Conservation (phyloP, 202 grass and related monocot genomes). For the Eragrostis tef region DNA sequence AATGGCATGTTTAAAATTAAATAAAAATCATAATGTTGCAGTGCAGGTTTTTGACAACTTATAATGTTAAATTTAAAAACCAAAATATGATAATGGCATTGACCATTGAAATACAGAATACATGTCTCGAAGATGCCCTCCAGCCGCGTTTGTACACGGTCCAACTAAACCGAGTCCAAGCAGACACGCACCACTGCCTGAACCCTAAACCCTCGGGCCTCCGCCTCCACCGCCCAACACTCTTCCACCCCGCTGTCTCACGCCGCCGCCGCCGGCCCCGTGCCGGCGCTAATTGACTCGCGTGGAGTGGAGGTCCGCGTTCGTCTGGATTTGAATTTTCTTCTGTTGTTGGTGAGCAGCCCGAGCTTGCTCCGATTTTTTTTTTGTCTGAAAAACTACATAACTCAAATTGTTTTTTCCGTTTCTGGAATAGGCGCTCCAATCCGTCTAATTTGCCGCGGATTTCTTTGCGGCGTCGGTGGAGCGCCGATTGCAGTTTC, state of each 20-base stretch:
- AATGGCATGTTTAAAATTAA: no score
- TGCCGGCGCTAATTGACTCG: no score
- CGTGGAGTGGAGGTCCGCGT: no score
- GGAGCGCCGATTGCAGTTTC: conserved; percentile 1
- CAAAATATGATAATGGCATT: no score
- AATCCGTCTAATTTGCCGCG: background rate
- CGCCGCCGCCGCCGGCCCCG: no score
- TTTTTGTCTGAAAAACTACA: background rate
- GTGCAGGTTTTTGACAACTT: no score
- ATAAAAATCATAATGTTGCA: no score
- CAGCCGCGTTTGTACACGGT: background rate
- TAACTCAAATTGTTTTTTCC: background rate
- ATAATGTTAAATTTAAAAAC: no score
- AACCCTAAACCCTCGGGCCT: conserved; percentile 6
- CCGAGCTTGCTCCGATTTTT: background rate
- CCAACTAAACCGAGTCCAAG: background rate
- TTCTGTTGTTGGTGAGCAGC: background rate
- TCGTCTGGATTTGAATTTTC: no score
- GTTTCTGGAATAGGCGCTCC: background rate
- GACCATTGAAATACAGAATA: no score
- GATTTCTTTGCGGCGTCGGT: background rate
- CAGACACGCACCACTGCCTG: background rate
- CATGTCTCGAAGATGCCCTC: background rate
- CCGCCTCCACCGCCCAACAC: background rate
- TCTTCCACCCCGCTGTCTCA: background rate